Conservation (phyloP, 1,284 basidiomycete species). For the Gomphus bonarii region DNA sequence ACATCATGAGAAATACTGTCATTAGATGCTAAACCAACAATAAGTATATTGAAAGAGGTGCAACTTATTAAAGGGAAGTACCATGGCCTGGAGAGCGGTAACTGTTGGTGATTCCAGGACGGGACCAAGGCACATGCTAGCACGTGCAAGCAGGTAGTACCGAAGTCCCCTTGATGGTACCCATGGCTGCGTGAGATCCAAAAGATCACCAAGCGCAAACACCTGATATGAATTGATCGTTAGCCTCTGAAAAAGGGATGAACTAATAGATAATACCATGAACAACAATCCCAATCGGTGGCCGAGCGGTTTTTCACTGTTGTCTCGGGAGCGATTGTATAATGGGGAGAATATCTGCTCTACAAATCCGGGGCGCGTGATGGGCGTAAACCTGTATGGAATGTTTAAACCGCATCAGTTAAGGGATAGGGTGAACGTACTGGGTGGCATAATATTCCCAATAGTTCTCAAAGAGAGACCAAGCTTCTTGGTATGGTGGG, state of each 20-base stretch:
- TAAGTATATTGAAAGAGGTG: neutral
- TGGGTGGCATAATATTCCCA: constrained; percentile 11
- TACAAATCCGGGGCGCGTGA: constrained; percentile 3
- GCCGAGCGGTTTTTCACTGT: constrained; percentile 3
- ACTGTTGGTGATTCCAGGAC: constrained; percentile 8
- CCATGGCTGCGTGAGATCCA: constrained; percentile 10
- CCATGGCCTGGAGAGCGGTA: constrained; percentile 9
- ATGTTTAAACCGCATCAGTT: neutral
- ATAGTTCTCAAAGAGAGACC: constrained; percentile 9
- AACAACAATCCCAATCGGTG: constrained; percentile 5
- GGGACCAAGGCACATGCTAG: constrained; percentile 2
- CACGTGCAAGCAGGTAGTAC: constrained; percentile 6
- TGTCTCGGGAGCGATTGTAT: constrained; percentile 1
- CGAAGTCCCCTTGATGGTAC: neutral
- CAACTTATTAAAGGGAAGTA: neutral
- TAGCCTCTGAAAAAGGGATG: neutral
- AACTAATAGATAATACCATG: neutral
- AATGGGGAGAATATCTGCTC: constrained; percentile 6
- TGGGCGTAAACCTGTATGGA: neutral
- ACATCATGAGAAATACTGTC: neutral
- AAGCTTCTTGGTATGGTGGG: constrained; percentile 4
- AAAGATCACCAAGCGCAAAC: constrained; percentile 7
- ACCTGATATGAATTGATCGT: neutral
- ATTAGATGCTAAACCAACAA: constrained; percentile 5
- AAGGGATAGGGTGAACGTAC: neutral